A percentile compares a stretch with the other conserved stretches of the same genome.
These are phyloP conservation scores for Claviceps capensis DNA, from an alignment of 2,329 filamentous ascomycete genomes.

Conservation along the genomic window DNA sequence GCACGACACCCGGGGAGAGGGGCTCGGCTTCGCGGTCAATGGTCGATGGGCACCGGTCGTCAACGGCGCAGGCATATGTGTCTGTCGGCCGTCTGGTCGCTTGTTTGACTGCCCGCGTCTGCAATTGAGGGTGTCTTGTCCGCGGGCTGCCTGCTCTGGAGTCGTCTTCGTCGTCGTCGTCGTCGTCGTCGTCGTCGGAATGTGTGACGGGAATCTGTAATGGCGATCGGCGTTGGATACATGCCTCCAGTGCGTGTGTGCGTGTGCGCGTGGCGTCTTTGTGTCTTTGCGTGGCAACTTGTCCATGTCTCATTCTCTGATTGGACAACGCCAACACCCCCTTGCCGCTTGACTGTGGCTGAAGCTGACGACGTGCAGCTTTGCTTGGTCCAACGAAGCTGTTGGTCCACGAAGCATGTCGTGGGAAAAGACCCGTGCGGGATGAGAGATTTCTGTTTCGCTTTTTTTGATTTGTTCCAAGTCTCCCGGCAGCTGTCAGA, in stretches of 20 bases:
- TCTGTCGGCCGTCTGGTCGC: not conserved
- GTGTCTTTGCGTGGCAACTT: not conserved
- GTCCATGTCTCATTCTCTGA: not conserved
- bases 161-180: too few species aligned
- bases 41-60: not conserved
- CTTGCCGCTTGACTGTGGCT: not conserved
- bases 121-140: too few species aligned
- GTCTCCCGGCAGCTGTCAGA: too few species aligned
- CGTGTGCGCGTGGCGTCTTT: not conserved
- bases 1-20: constrained; percentile 3
- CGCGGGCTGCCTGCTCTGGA: too few species aligned
- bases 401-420: too few species aligned
- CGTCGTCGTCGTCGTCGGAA: too few species aligned
- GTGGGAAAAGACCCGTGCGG: not conserved
- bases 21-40: constrained; percentile 5
- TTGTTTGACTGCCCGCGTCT: too few species aligned
- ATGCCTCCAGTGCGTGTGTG: not conserved
- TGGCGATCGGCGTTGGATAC: too few species aligned
- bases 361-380: not conserved
- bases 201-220: too few species aligned
- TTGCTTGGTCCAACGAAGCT: too few species aligned
- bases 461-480: too few species aligned
- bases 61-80: not conserved
- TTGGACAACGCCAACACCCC: not conserved
- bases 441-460: not conserved